Conservation (phyloP, 176 grass and related monocot species). For the Pharus latifolius region DNA sequence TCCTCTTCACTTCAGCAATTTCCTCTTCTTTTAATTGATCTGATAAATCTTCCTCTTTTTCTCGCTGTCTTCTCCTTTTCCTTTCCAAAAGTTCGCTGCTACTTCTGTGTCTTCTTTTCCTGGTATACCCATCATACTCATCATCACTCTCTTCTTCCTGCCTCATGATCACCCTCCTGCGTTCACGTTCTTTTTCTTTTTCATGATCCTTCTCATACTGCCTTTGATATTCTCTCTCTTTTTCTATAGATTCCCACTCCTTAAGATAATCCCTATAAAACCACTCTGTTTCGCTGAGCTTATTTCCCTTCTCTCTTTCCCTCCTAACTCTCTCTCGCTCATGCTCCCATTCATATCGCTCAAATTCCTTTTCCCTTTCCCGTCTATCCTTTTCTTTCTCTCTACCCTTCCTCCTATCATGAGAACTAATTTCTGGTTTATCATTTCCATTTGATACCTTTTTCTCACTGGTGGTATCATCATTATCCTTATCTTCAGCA, state of each 20-base stretch:
- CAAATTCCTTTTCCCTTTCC: constrained; percentile 66
- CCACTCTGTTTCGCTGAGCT: constrained; percentile 63
- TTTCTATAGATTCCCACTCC: constrained; percentile 93
- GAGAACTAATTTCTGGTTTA: constrained; percentile 55
- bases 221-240: constrained; percentile 80
- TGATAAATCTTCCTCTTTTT: constrained; percentile 77
- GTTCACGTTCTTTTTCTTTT: constrained; percentile 75
- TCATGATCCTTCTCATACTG: constrained; percentile 68
- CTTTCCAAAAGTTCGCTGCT: constrained; percentile 50
- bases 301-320: constrained; percentile 83
- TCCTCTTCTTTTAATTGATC: constrained; percentile 81
- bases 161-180: constrained; percentile 64
- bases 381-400: constrained; percentile 59
- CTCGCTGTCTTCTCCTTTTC: constrained; percentile 72
- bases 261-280: constrained; percentile 63
- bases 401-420: constrained; percentile 64
- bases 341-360: constrained; percentile 72
- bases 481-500: constrained; percentile 67
- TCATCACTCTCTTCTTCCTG: constrained; percentile 94
- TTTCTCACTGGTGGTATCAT: constrained; percentile 38
- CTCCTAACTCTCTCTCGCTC: constrained; percentile 78
- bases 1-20: constrained; percentile 69
- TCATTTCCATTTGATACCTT: constrained; percentile 54
- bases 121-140: constrained; percentile 72
- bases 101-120: constrained; percentile 70